phyloP scores from a whole-genome alignment of 148 eudicot species.

The Vaccinium corymbosum region DNA sequence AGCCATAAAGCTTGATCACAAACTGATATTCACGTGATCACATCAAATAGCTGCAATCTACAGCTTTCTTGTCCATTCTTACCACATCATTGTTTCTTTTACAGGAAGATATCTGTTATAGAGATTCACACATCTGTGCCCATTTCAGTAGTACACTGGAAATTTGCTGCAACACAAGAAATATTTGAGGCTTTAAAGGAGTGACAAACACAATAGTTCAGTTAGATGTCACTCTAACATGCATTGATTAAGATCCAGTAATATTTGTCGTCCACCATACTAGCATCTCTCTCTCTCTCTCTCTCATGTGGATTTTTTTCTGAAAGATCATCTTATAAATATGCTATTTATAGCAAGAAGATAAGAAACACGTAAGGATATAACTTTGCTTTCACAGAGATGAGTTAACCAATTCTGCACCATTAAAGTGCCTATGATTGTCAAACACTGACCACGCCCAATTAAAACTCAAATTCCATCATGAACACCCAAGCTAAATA shows the following conservation, averaged over 20 bases:
- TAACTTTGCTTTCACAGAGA: neutral
- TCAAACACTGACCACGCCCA: neutral
- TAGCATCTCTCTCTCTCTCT: neutral
- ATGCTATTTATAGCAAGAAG: neutral
- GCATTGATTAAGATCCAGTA: neutral
- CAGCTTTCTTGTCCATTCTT: neutral
- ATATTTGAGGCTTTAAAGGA: constrained; percentile 1
- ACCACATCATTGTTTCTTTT: neutral
- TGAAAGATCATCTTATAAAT: neutral
- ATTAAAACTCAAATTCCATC: neutral
- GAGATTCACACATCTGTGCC: neutral
- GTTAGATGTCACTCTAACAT: neutral
- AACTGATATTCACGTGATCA: neutral
- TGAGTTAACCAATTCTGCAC: neutral
- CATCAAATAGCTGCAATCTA: neutral
- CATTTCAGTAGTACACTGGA: neutral
- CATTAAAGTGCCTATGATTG: constrained; percentile 1
- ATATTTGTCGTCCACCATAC: neutral
- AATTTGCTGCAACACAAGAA: neutral
- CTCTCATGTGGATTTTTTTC: too few relatives aligned
- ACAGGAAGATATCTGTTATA: neutral
- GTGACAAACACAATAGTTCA: neutral
- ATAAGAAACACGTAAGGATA: neutral
- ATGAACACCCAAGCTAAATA: neutral
- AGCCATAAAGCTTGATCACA: neutral